phyloP scores from a whole-genome alignment of 108 stramenopile species.

The Cylindrotheca fusiformis region DNA sequence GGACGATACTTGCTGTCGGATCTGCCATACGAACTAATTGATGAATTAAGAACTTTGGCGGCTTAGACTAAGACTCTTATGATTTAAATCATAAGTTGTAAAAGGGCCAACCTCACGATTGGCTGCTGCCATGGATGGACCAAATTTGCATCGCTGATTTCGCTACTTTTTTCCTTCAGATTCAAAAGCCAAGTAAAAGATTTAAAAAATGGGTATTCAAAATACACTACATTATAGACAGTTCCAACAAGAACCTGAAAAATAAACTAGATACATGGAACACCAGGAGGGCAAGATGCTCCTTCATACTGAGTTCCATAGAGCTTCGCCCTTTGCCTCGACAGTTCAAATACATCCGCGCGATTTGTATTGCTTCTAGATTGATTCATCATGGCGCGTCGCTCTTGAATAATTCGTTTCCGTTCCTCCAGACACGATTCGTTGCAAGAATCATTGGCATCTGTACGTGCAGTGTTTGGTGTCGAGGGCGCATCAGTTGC shows the following conservation, averaged over 20 bases:
- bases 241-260: no score
- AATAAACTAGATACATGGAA: constrained; percentile 24
- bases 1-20: constrained; percentile 6
- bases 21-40: constrained; percentile 3
- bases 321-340: constrained; percentile 34
- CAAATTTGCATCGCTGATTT: no score
- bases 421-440: constrained; percentile 26
- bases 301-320: constrained; percentile 37
- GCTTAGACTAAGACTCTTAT: no score
- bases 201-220: background rate
- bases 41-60: no score
- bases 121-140: no score
- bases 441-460: constrained; percentile 27
- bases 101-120: no score
- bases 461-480: background rate
- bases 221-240: no score
- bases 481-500: constrained; percentile 1
- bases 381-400: constrained; percentile 50
- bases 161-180: no score
- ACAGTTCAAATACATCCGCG: constrained; percentile 46
- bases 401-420: constrained; percentile 17
- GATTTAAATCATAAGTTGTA: no score
- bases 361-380: constrained; percentile 39
- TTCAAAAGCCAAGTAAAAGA: background rate
- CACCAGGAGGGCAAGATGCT: constrained; percentile 10